Evolutionary conservation across 306 rosid species (phyloP), one percentile per base, ranked within the genome.

Genomic region (Dalbergia cochinchinensis): DNA sequence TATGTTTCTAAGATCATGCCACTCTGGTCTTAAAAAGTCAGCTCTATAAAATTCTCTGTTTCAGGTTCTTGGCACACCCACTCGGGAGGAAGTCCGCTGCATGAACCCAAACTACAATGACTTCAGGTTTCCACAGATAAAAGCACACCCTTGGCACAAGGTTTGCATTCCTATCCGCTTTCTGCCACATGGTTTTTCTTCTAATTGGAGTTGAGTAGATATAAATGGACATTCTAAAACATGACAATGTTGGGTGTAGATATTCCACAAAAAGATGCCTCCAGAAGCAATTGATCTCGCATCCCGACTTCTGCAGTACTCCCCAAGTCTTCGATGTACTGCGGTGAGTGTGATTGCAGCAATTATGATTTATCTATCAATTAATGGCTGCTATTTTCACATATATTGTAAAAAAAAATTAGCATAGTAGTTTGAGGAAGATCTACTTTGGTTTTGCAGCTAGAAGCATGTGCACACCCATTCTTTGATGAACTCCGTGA

Each of bases 41-140:
- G 57, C 61, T 26, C 62, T 71, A 78, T 69, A 68, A 33, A 20
- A 53, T 69, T 41, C 54, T 61, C 11, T 58, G 41, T 61, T 79
- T 18, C 87, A 92, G 97, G 94, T 92, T 78, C 94, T 92, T 83
- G 97, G 97, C 54, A 92, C 97, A 0, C 97, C 97, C 44, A 83
- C 96, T 11, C n/a, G 92, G 41, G 97, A 92, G 87, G 96, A 92
- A 89, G 88, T 89, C 50, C 92, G 90, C n/a, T 89, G 96, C 64
- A 87, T 88, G 90, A 90, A 90, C 82, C 95, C 97, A 50, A 90
- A 78, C 80, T 86, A 90, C 75, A 92, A 90, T 1, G 91, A 90
- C 78, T 92, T 87, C 72, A 87, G 93, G 85, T 90, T 92, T 84
- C 93, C 91, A 9, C 96, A 91, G 87, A 89, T 86, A 51, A 91